Evolutionary conservation across 1,284 basidiomycete species (phyloP), one percentile per base, ranked within the genome.

Genomic region (Microbotryomycetes sp.): DNA sequence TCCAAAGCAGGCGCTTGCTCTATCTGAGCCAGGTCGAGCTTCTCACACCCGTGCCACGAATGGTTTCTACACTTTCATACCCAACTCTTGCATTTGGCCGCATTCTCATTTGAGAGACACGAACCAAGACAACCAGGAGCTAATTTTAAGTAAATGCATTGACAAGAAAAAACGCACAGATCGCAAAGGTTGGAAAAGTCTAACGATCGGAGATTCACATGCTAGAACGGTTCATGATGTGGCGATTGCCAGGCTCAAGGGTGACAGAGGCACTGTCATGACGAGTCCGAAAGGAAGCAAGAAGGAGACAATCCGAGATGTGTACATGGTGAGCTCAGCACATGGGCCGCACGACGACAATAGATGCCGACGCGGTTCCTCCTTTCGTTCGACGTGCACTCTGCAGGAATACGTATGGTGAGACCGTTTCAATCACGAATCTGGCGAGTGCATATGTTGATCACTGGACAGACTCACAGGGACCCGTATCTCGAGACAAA

Each of bases 321-420:
- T 59, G 49, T 59, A 29, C 42, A 30, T 59, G 25, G 57, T 59
- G 42, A 42, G 36, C 36, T 9, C 36, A 12, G 9, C 19, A 42
- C 56, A 42, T 30, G 36, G 2, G 6, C 2, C 19, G 14, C n/a
- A 19, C 48, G 1, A 19, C 28, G 7, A 9, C 3, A 1, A 12
- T 6, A 3, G 12, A 23, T n/a, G 19, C 31, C 12, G 3, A 22
- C 26, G 3, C 2, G 3, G 4, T 28, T 2, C 36, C 19, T 4
- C 16, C 22, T 3, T 6, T 25, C 29, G 32, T 16, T 23, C 49
- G 14, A 14, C 29, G 12, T 12, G 36, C 36, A 12, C 36, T 12
- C 12, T 22, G 46, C 56, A 62, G 56, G 60, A 62, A 29, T 47
- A 45, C 47, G 4, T 14, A 14, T 55, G 53, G 47, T 50, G 3